Evolutionary conservation across 371 early-diverging fungal species (phyloP), one percentile per base, ranked within the genome.

Genomic region (Mortierella sp.): DNA sequence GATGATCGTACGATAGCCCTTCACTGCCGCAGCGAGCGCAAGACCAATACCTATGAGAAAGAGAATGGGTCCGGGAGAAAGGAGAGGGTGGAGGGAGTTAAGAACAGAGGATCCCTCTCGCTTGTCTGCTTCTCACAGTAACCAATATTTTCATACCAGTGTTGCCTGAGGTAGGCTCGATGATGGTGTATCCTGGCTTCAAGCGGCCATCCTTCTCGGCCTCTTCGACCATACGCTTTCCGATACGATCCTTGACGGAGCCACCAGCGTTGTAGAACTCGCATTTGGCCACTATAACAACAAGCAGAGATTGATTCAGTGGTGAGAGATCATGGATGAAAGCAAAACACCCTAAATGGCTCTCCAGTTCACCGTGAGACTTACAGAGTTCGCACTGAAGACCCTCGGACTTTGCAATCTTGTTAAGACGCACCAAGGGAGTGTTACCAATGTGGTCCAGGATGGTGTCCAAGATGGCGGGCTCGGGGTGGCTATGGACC

Each of bases 211-310:
- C 91, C 60, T 85, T 87, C 82, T 98, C 98, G 54, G 96, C 98
- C 63, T 92, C 94, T 64, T 96, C 95, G 46, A 98, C 82, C 94
- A 98, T 98, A 66, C 97, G 92, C 78, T 87, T 87, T 21, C 80
- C 98, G 72, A 98, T 97, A 76, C 98, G 89, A 81, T 98, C 98
- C 84, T 98, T 98, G 81, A 98, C 97, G 16, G 96, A 95, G 27
- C 98, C 98, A 67, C 98, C 98, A 19, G 97, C 94, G 68, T 98
- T 98, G 81, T 96, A 97, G 81, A 88, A 98, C 87, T 98, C 98
- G 82, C 96, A 97, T 78, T 97, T 98, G 72, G 92, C 98, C 82
- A 96, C 95, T 95, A 48, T 9, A 16, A 9, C n/a, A 12, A 23
- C 4, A n/a, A 34, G 34, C 4, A 34, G 34, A 34, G 4, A 10